A percentile compares a stretch with the other conserved stretches of the same genome.
Evolutionary conservation across 169 alveolate genomes (phyloP).

Genomic region (Toxoplasma gondii): DNA sequence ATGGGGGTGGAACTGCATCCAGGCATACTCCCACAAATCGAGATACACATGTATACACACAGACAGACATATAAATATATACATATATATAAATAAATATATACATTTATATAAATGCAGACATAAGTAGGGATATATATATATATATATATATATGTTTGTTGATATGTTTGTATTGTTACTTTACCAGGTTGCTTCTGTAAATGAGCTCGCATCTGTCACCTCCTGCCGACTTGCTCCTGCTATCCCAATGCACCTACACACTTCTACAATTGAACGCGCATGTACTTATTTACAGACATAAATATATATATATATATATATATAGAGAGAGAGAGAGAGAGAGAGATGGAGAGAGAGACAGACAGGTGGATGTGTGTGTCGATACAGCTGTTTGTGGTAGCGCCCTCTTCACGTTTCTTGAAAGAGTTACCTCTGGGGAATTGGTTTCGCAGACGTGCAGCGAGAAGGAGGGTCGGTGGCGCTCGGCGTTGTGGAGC

Average conservation of each 20-base stretch:
- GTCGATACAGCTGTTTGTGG: no score
- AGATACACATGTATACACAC: background rate
- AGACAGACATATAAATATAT: background rate
- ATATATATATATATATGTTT: no score
- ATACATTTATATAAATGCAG: background rate
- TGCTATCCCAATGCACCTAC: background rate
- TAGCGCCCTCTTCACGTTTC: no score
- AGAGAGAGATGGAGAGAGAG: background rate
- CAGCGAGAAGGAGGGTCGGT: background rate
- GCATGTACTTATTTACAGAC: background rate
- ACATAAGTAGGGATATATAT: background rate
- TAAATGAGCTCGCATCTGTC: background rate
- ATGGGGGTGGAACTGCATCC: background rate
- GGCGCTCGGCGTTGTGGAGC: constrained; percentile 19
- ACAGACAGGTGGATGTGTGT: constrained; percentile 1
- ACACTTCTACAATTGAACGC: background rate
- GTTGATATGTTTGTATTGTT: background rate
- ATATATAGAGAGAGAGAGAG: background rate
- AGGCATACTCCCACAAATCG: background rate
- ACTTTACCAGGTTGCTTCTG: background rate
- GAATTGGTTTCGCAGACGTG: background rate
- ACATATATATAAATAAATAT: background rate
- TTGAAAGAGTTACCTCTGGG: background rate
- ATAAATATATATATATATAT: background rate
- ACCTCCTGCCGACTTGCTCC: no score